Evolutionary conservation across 768 basidiomycete species (phyloP).

Genomic region (Thelephora ganbajun): DNA sequence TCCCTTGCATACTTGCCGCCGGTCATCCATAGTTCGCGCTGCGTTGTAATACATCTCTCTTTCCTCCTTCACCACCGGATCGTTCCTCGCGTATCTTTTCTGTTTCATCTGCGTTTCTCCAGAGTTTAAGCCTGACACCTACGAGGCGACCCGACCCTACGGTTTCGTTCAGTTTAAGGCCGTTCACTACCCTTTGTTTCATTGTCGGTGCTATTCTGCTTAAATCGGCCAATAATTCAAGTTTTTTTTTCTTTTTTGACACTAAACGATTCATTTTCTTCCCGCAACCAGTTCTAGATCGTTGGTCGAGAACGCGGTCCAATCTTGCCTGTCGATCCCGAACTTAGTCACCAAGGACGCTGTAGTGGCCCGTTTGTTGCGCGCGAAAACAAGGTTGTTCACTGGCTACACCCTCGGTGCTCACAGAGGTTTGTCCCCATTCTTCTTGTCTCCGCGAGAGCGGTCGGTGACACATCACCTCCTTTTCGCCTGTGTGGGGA

Average conservation of each 20-base stretch:
- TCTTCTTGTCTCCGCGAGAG: constrained; percentile 10
- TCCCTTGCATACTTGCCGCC: constrained; percentile 1
- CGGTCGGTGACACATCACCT: constrained; percentile 4
- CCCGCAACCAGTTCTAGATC: constrained; percentile 31
- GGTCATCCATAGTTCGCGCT: no score
- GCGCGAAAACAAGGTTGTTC: constrained; percentile 52
- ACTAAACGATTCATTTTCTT: constrained; percentile 3
- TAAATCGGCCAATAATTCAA: no score
- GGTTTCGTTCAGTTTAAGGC: no score
- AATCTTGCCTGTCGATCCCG: constrained; percentile 49
- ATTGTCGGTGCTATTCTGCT: no score
- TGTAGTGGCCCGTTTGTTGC: constrained; percentile 47
- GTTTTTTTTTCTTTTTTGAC: no score
- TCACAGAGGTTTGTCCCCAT: constrained; percentile 38
- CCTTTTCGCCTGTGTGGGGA: not conserved
- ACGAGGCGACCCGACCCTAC: no score
- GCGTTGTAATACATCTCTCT: no score
- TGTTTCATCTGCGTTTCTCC: no score
- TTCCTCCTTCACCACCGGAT: not conserved
- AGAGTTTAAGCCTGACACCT: not conserved
- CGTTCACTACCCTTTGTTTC: no score
- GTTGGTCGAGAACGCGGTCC: constrained; percentile 61
- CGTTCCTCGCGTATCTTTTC: not conserved
- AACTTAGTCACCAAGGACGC: constrained; percentile 35
- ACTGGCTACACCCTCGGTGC: constrained; percentile 47